Evolutionary conservation across 148 eudicot species (phyloP).

Genomic region (Talinum fruticosum): DNA sequence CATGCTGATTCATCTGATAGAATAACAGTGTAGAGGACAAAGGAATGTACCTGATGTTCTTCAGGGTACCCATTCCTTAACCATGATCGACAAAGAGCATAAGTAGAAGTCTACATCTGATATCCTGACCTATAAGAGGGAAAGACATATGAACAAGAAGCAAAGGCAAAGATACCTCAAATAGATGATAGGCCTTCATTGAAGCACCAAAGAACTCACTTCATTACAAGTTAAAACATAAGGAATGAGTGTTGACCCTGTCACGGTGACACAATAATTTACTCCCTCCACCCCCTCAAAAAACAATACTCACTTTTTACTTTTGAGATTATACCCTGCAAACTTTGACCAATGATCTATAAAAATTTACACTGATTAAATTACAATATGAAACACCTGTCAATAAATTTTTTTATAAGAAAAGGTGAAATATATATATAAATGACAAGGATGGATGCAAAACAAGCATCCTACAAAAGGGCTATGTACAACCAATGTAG

Average conservation of each 20-base stretch:
- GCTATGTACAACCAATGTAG: no score
- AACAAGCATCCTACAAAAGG: no score
- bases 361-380: no score
- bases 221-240: not conserved
- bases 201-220: not conserved
- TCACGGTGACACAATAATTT: not conserved
- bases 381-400: no score
- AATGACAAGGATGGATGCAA: no score
- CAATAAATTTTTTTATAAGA: no score
- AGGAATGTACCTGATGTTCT: conserved; percentile 52
- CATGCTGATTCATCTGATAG: no score
- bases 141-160: conserved; percentile 24
- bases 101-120: conserved; percentile 58
- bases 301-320: no score
- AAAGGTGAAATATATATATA: no score
- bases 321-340: no score
- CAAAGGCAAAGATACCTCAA: conserved; percentile 4
- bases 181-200: not conserved
- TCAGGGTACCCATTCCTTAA: conserved; percentile 69
- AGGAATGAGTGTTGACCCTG: not conserved
- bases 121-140: conserved; percentile 71
- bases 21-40: not conserved
- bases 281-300: no score
- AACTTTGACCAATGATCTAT: no score
- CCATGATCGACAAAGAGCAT: conserved; percentile 85